Base-by-base conservation (phyloP, 148 eudicot genomes). In the Cornus kousa region DNA sequence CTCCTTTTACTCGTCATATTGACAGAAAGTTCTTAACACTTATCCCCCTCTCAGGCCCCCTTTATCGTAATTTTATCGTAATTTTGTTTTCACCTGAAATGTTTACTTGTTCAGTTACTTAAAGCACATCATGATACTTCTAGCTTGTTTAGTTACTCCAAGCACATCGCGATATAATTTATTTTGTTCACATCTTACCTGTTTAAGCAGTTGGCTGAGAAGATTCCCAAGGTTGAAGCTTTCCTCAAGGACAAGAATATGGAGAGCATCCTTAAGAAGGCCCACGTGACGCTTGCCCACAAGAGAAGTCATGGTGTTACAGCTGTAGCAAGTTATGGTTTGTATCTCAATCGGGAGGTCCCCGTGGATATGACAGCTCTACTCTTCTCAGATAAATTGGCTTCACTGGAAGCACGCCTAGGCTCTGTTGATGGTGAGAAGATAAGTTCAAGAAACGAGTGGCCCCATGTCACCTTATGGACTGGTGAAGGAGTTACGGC, bases 391-490 rank as follows among this genome's bases (percentile, higher is more conserved):
- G 94, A 92, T 79, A 91, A 87, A 65, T 57, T 87, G 81, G 98
- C 97, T 71, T 97, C 99, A 16, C 74, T 96, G 43, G 99, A 96
- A 85, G 90, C 90, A n/a, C 77, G 81, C 0, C 83, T 89, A 68
- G 98, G 99, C 55, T 86, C 87, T 46, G 88, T 89, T 28, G 95
- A 89, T 68, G 98, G 91, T 7, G 97, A 93, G 80, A 88, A 82
- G 79, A 78, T 96, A 12, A 76, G 28, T 32, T 88, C 95, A 2
- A 88, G 84, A 77, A 96, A 93, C 48, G 80, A 87, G 82, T 96
- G 99, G 98, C 97, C 99, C 32, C 99, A 96, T 79, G 87, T 90
- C 11, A 96, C 99, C 9, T 69, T 96, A 48, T 96, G 98, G 98
- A 93, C 97, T 28, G 93, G 80, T 62, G 59, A 83, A 74, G 97